Percentiles rank a stretch among this genome's conserved stretches.
Conservation (phyloP, 768 basidiomycete species). For the Tulasnella sp. region DNA sequence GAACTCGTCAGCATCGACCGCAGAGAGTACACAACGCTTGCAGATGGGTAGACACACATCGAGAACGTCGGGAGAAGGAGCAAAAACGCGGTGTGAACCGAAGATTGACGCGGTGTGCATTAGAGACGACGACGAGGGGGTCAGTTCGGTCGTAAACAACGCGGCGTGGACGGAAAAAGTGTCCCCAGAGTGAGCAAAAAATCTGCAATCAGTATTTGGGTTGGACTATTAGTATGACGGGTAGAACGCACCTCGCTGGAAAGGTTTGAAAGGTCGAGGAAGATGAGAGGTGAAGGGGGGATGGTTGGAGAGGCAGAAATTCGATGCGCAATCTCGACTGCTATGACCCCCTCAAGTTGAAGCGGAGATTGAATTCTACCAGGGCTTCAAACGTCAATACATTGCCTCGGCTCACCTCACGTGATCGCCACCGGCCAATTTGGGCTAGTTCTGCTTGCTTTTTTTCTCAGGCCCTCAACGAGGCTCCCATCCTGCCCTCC, state of each 20-base stretch:
- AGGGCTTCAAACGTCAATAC: background rate
- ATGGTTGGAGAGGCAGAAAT: background rate
- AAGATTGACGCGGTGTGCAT: constrained; percentile 11
- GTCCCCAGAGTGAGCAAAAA: constrained; percentile 3
- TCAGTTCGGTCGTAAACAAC: constrained; percentile 2
- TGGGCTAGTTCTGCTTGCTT: background rate
- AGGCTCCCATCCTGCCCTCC: background rate
- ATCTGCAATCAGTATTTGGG: background rate
- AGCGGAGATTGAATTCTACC: background rate
- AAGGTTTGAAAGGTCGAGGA: background rate
- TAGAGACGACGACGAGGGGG: constrained; percentile 6
- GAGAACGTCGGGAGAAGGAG: background rate
- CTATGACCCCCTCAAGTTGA: background rate
- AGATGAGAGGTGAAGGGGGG: constrained; percentile 2
- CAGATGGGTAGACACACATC: background rate
- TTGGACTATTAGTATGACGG: background rate
- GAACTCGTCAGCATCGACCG: constrained; percentile 2
- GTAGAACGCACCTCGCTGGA: background rate
- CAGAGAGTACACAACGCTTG: background rate
- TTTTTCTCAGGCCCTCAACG: background rate
- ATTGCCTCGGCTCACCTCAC: background rate
- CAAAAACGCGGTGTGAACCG: constrained; percentile 13
- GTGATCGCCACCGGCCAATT: background rate
- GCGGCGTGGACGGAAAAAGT: constrained; percentile 1
- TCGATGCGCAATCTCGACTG: background rate